Percentiles rank a stretch among this genome's conserved stretches.
Conservation (phyloP, 176 grass and related monocot genomes). For the Musa acuminata region DNA sequence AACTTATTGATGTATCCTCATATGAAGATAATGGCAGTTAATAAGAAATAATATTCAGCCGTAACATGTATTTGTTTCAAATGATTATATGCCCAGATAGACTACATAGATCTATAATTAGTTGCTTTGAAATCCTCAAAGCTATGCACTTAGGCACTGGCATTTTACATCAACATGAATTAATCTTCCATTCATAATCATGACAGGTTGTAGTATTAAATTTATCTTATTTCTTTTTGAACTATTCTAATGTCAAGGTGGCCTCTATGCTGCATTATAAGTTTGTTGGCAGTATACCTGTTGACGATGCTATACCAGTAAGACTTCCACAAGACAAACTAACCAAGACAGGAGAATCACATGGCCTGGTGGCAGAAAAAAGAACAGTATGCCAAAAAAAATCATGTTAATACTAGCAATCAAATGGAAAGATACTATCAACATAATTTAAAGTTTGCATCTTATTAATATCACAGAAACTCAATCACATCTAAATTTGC, state of each 20-base stretch:
- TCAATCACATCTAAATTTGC: constrained; percentile 62
- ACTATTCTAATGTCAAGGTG: neutral
- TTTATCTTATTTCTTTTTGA: too few species aligned
- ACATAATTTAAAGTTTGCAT: neutral
- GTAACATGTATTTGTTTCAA: too few species aligned
- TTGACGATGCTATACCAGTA: constrained; percentile 82
- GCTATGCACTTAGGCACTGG: neutral
- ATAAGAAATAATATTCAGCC: too few species aligned
- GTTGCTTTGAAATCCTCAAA: neutral
- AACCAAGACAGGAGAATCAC: constrained; percentile 62
- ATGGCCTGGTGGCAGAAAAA: constrained; percentile 32
- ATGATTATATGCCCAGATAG: too few species aligned
- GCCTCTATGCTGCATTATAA: too few species aligned
- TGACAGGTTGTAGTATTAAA: neutral
- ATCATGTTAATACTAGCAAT: neutral
- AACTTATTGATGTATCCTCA: too few species aligned
- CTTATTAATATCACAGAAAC: neutral
- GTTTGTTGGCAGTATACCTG: constrained; percentile 38
- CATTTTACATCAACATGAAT: neutral
- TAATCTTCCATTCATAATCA: too few species aligned
- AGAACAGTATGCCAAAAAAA: neutral
- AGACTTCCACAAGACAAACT: constrained; percentile 95
- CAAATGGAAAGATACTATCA: neutral
- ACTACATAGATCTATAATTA: neutral
- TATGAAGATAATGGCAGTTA: too few species aligned